Evolutionary conservation across 2,329 filamentous ascomycete genomes (phyloP), one percentile per base, ranked within the genome.

Genomic region (Xylariaceae sp.): DNA sequence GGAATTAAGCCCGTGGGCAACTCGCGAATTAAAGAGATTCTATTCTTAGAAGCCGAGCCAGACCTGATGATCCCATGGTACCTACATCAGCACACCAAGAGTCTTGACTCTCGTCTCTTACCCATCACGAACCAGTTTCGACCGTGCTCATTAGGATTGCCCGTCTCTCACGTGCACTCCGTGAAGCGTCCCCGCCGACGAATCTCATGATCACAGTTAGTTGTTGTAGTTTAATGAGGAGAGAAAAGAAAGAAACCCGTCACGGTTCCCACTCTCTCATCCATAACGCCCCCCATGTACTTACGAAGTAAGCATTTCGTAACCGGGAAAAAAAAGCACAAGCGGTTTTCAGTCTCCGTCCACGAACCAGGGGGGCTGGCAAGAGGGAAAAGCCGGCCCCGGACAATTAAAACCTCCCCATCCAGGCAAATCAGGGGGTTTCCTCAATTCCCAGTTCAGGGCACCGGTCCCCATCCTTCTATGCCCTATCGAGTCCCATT

Each of bases 1-100:
- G 49, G 49, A 51, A 51, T 15, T 23, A 35, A 10, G 9, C 47
- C 47, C 17, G 9, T 3, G 10, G 47, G 8, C 37, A 42, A 56
- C 23, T 30, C 23, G 23, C 60, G 55, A 57, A 48, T 53, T 53
- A 39, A 58, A 44, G 60, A 55, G 50, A 30, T 30, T 59, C 61
- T 62, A 62, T 62, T 62, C 57, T 62, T 62, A 60, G 60, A 58
- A 58, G 17, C 44, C 7, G 50, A 45, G 47, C 57, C 54, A 57
- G 51, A 53, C 52, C 47, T 54, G 45, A 35, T 48, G 15, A 49
- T 48, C 11, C 30, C 5, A 4, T 42, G 51, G 55, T 50, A 42
- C 37, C 37, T 42, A 42, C 37, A 42, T 18, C n/a, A 30, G 23
- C 23, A 30, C 23, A 30, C 23, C 23, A 30, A 30, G 23, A 30